Evolutionary conservation across 768 basidiomycete genomes (phyloP).

Genomic region (Termitomyces sp.): DNA sequence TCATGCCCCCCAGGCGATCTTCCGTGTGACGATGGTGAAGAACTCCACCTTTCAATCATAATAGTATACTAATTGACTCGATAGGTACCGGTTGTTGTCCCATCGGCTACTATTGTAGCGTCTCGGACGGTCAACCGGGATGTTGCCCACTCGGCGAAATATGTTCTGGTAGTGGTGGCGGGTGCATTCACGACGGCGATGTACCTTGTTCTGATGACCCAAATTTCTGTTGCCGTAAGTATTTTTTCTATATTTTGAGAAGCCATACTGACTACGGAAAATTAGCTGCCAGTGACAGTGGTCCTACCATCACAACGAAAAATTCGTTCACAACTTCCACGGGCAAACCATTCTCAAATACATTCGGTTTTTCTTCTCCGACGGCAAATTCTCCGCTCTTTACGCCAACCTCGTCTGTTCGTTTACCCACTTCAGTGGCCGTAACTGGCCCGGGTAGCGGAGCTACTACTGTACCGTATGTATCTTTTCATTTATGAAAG

Average conservation of each 20-base stretch:
- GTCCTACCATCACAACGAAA: too few species aligned
- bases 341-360: not conserved
- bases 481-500: too few species aligned
- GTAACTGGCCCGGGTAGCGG: too few species aligned
- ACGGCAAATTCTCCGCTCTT: too few species aligned
- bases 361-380: not conserved
- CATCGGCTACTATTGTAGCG: not conserved
- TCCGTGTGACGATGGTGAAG: conserved; percentile 1
- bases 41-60: not conserved
- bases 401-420: too few species aligned
- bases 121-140: too few species aligned
- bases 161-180: not conserved
- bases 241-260: not conserved
- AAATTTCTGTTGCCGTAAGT: not conserved
- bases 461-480: too few species aligned
- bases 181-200: not conserved
- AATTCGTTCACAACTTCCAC: not conserved
- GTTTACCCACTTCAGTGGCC: too few species aligned
- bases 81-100: not conserved
- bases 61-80: not conserved
- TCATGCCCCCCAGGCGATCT: not conserved
- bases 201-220: too few species aligned
- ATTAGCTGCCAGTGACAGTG: not conserved
- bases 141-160: too few species aligned
- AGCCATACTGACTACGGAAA: not conserved